Evolutionary conservation across 2,329 filamentous ascomycete genomes (phyloP), one percentile per base, ranked within the genome.

Genomic region (Thelonectria olida): DNA sequence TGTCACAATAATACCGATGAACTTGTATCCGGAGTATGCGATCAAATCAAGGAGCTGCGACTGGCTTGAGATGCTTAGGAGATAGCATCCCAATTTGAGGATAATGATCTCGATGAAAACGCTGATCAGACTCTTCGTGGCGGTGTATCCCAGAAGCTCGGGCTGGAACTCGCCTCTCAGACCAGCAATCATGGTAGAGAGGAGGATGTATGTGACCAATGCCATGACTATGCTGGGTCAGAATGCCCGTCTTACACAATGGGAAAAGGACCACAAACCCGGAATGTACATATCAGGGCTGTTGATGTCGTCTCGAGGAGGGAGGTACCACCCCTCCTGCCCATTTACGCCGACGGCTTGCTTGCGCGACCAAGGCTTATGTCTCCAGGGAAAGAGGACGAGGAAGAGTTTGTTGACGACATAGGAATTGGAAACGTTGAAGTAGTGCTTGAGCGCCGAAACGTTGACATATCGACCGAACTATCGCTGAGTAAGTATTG

Each of bases 251-350:
- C 20, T 20, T 17, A 20, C 13, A 25, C 3, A 22, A 8, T 8
- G n/a, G 6, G 19, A 27, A 19, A 3, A 10, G 28, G n/a, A n/a
- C 12, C 28, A 73, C 79, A 34, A 70, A 84, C 81, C 79, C 61
- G 94, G 94, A 72, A 99, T 99, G 81, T 99, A 99, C 94, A 99
- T 98, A 80, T 99, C 96, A 15, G 96, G 96, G 67, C 93, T 96
- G 80, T 99, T 99, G 78, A 98, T 84, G 75, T 99, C 96, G 77
- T 99, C 95, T 66, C 96, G 87, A 2, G 96, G 96, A 5, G 96
- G 93, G 7, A 97, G 85, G 79, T 96, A 99, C 83, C 89, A 90
- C 45, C 88, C 88, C 66, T 91, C 89, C 70, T 90, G 87, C 51
- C 90, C 86, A 74, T 86, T 88, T 58, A 89, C 87, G 19, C 90